phyloP scores from a whole-genome alignment of 345 rosid species.

The Anastatica hierochuntica region DNA sequence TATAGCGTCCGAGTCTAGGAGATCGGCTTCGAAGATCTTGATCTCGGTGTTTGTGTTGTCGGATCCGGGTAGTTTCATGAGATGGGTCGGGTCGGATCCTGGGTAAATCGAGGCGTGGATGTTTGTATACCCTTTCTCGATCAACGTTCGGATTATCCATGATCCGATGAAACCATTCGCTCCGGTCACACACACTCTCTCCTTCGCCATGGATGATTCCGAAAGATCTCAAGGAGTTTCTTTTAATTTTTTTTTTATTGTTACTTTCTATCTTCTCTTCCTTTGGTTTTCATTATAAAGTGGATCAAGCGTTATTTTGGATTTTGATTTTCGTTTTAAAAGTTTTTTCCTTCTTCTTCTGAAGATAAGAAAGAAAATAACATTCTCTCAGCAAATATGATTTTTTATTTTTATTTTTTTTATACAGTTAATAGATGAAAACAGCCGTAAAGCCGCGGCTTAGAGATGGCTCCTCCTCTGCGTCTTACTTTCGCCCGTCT shows the following conservation, averaged over 20 bases:
- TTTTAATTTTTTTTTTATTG: too few relatives aligned
- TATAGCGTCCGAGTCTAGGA: constrained; percentile 48
- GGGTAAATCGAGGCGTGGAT: constrained; percentile 60
- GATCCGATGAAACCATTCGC: constrained; percentile 85
- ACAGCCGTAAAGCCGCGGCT: too few relatives aligned
- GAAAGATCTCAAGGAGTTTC: too few relatives aligned
- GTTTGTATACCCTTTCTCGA: constrained; percentile 43
- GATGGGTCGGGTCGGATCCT: constrained; percentile 48
- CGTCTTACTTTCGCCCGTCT: too few relatives aligned
- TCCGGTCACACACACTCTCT: constrained; percentile 68
- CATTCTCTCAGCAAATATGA: too few relatives aligned
- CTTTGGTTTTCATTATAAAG: background rate
- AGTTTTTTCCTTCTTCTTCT: too few relatives aligned
- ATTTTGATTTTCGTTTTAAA: too few relatives aligned
- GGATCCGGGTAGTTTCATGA: constrained; percentile 17
- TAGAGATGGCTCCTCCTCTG: too few relatives aligned
- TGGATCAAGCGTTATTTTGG: background rate
- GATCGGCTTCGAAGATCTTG: constrained; percentile 45
- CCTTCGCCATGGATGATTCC: constrained; percentile 21
- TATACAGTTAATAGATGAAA: too few relatives aligned
- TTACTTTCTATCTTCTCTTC: background rate
- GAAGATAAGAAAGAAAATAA: too few relatives aligned
- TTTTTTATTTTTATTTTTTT: too few relatives aligned
- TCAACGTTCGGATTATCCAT: constrained; percentile 50
- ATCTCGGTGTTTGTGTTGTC: constrained; percentile 22